Evolutionary conservation across 306 rosid species (phyloP), one percentile per base, ranked within the genome.

Genomic region (Adenanthera pavonina): DNA sequence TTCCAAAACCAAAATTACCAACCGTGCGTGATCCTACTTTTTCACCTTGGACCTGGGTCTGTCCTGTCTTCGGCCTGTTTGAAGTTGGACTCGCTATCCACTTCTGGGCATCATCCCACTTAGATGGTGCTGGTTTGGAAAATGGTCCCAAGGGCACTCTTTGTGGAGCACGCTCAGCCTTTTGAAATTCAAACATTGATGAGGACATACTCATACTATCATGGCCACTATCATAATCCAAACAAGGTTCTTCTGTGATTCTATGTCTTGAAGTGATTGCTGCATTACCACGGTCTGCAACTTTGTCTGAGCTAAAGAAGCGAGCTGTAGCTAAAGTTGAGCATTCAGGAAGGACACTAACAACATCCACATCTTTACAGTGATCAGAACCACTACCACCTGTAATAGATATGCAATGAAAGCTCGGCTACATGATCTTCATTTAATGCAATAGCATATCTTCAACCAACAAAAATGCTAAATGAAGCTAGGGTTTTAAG

Each of bases 61-160:
- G 94, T 67, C 84, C 94, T 17, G 86, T 77, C 87, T 92, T 95
- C 0, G 94, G 90, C 79, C 91, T 76, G 81, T 90, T 91, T 11
- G 92, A 86, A 40, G 90, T 95, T 20, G 98, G 98, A 80, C 99
- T 93, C 2, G 97, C 97, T 69, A 95, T 93, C 99, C 99, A 95
- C 85, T 95, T 93, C 87, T 93, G 97, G 7, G 99, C 99, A 88
- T 95, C 98, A 61, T 91, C 97, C 99, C 99, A 95, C 80, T 95
- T 95, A 65, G 99, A 95, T 25, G 94, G 97, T 1, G 97, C 93
- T 20, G 99, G 97, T 81, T 95, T 93, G 35, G 99, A 95, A 77
- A 95, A 92, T 0, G 97, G 93, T 25, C 89, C 91, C 74, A 85
- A 66, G 3, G 95, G 94, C 70, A 88, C 89, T 88, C 98, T 81